phyloP scores from a whole-genome alignment of 1,284 basidiomycete genomes.

The Ganoderma sinense region DNA sequence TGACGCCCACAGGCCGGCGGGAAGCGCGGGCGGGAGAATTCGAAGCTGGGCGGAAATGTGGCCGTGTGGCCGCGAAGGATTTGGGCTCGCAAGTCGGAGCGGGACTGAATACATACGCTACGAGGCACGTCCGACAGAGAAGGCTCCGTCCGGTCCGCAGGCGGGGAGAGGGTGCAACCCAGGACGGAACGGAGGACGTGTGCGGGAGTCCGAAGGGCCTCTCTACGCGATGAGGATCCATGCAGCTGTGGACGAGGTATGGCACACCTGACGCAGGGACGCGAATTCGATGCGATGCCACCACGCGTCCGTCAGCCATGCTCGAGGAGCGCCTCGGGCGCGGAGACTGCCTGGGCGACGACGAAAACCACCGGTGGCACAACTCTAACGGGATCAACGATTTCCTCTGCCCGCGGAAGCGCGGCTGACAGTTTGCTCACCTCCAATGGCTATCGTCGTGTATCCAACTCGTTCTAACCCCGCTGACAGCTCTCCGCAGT shows the following conservation, averaged over 20 bases:
- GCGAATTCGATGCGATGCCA: neutral
- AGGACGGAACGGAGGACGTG: neutral
- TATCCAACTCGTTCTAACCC: neutral
- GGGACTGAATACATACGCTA: neutral
- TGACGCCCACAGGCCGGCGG: neutral
- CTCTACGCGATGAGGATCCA: neutral
- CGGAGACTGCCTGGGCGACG: neutral
- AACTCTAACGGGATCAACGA: neutral
- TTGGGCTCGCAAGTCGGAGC: neutral
- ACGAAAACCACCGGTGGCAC: neutral
- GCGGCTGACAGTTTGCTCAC: neutral
- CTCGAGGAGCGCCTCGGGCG: neutral
- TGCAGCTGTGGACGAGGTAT: neutral
- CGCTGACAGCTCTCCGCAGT: neutral
- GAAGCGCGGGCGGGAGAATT: constrained; percentile 13
- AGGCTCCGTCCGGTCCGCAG: neutral
- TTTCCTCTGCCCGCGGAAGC: neutral
- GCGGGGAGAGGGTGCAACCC: neutral
- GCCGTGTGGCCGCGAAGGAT: constrained; percentile 2
- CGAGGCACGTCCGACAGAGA: neutral
- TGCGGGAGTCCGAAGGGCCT: neutral
- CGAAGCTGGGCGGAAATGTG: constrained; percentile 8
- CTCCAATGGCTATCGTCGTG: neutral
- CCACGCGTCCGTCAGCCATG: neutral
- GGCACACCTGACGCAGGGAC: neutral